These are phyloP conservation scores for Flaveria linearis DNA, from an alignment of 129 eudicot genomes.

Conservation along the genomic window DNA sequence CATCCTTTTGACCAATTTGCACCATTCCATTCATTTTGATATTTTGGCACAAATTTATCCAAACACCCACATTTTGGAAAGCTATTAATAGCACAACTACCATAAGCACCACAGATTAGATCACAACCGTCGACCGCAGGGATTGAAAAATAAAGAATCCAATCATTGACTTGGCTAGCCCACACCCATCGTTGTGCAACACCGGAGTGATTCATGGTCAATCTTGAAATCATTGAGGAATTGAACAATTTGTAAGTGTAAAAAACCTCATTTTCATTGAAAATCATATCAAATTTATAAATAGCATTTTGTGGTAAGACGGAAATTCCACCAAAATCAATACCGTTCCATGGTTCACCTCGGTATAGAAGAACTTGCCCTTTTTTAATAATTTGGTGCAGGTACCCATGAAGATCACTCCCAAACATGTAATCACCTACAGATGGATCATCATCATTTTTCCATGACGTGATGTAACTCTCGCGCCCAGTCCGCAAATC, in stretches of 20 bases:
- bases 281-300: slow-evolving; percentile 27
- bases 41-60: slow-evolving; percentile 46
- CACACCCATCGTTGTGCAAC: slow-evolving; percentile 47
- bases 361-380: slow-evolving; percentile 24
- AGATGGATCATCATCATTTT: slow-evolving; percentile 57
- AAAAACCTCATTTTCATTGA: slow-evolving; percentile 36
- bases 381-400: slow-evolving; percentile 44
- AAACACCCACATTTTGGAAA: slow-evolving; percentile 52
- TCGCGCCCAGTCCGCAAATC: slow-evolving; percentile 38
- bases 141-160: slow-evolving; percentile 40
- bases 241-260: slow-evolving; percentile 28
- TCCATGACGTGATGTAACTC: slow-evolving; percentile 50
- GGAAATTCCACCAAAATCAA: slow-evolving; percentile 45
- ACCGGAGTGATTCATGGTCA: slow-evolving; percentile 42
- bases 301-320: slow-evolving; percentile 26
- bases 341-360: slow-evolving; percentile 68
- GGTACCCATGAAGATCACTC: slow-evolving; percentile 48
- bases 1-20: slow-evolving; percentile 59
- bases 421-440: slow-evolving; percentile 42
- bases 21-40: slow-evolving; percentile 41
- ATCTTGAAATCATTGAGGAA: slow-evolving; percentile 36
- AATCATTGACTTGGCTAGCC: slow-evolving; percentile 42
- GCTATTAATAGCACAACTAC: slow-evolving; percentile 35
- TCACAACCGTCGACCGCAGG: slow-evolving; percentile 49
- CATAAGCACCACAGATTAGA: slow-evolving; percentile 46